Evolutionary conservation across 2,329 filamentous ascomycete genomes (phyloP), one percentile per base, ranked within the genome.

Genomic region (Leptographium galeiforme): DNA sequence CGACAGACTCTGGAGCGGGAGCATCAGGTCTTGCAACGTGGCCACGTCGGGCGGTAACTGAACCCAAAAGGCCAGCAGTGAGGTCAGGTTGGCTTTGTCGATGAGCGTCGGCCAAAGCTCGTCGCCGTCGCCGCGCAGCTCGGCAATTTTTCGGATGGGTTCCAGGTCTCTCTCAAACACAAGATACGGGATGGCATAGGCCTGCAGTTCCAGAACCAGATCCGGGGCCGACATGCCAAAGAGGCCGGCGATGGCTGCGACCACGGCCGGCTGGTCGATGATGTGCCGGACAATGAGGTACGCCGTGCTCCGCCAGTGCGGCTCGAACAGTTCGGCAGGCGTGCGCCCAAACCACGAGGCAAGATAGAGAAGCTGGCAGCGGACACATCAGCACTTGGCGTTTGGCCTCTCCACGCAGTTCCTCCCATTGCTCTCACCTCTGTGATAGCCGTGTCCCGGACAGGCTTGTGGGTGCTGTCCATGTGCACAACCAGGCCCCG

Each of bases 281-380:
- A 97, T 76, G 61, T 95, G 88, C 64, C 89, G 91, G 33, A 93
- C 84, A 2, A 88, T 83, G 50, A 84, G 78, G 55, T 91, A 85
- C 0, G 89, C 90, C 46, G 98, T 74, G 34, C 79, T 91, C 59
- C 82, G 81, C 90, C 91, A 97, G 66, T 89, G 97, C 0, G 91
- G 89, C 53, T 84, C 81, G 54, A 97, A 84, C 0, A 98, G 71
- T 16, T 82, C 79, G 33, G 77, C 75, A 2, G 84, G 77, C 1
- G 80, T 84, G 40, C 79, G 73, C 4, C 75, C 73, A 43, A 82
- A 77, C 48, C 75, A 71, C 51, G 84, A 77, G 1, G 89, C 85
- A 49, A 97, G 74, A 56, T 81, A 82, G 19, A 85, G 74, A 41
- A 95, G 71, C 67, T 70, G 39, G 4, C 13, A 32, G n/a, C 3